A percentile compares a stretch with the other conserved stretches of the same genome.
These are phyloP conservation scores for Monosporascus sp. DNA, from an alignment of 2,329 filamentous ascomycete species.

Conservation along the genomic window DNA sequence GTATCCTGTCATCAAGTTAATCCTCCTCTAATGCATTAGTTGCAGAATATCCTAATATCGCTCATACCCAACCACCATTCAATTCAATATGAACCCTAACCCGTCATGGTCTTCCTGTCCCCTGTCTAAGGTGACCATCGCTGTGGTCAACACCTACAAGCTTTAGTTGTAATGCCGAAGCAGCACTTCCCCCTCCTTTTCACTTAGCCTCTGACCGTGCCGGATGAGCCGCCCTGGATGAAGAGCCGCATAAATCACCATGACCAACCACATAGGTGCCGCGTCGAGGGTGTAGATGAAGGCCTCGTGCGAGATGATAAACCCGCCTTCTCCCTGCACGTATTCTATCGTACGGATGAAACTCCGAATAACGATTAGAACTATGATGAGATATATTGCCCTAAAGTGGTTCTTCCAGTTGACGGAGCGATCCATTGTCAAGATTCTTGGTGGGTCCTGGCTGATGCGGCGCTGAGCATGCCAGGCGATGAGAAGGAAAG, in stretches of 20 bases:
- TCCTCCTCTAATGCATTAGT: no score
- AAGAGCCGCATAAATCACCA: background rate
- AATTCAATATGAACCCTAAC: no score
- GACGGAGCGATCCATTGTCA: background rate
- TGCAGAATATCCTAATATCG: no score
- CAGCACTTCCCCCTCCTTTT: background rate
- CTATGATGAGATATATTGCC: background rate
- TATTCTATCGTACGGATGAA: background rate
- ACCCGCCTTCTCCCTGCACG: background rate
- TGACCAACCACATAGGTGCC: conserved; percentile 3
- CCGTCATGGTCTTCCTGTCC: no score
- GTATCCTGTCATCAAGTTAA: no score
- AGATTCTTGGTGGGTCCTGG: background rate
- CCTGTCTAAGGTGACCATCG: no score
- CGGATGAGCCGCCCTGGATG: background rate
- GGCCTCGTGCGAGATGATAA: background rate
- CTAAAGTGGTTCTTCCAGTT: background rate
- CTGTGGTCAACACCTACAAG: no score
- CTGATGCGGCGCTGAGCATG: background rate
- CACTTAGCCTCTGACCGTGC: background rate
- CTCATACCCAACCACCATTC: no score
- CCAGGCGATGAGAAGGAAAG: background rate
- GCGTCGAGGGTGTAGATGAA: conserved; percentile 3
- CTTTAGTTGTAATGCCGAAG: background rate
- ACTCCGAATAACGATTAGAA: background rate